A percentile compares a stretch with the other conserved stretches of the same genome.
Conservation (phyloP, 2,329 filamentous ascomycete genomes). For the Colletotrichum somersetense region DNA sequence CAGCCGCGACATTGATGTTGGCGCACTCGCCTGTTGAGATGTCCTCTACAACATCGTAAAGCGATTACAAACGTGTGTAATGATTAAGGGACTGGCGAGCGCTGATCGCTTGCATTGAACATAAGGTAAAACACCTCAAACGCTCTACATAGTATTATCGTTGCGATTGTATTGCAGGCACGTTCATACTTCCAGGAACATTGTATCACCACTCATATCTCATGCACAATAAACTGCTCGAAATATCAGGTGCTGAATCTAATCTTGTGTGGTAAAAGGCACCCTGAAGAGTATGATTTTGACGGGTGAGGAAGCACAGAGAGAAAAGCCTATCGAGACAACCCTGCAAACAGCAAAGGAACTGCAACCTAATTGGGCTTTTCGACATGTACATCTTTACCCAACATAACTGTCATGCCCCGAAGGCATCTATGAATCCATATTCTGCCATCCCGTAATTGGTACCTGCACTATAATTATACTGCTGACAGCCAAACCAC, state of each 20-base stretch:
- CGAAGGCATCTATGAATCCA: no score
- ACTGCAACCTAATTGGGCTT: no score
- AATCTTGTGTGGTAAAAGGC: conserved; percentile 17
- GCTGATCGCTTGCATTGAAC: no score
- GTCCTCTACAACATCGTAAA: neutral
- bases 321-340: conserved; percentile 15
- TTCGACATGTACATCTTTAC: neutral
- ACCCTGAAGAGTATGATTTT: neutral
- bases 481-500: no score
- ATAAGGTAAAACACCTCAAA: no score
- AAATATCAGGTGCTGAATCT: conserved; percentile 12
- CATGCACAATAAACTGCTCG: neutral
- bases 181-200: no score
- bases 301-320: conserved; percentile 12
- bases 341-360: neutral
- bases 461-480: no score
- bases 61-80: no score
- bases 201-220: no score
- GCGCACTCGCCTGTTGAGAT: neutral
- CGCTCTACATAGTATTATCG: no score
- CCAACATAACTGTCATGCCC: conserved; percentile 1
- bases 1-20: neutral
- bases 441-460: no score
- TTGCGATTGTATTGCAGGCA: no score
- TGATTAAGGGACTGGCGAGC: neutral